These are phyloP conservation scores for Beauveria australis DNA, from an alignment of 2,329 filamentous ascomycete genomes.

Conservation along the genomic window DNA sequence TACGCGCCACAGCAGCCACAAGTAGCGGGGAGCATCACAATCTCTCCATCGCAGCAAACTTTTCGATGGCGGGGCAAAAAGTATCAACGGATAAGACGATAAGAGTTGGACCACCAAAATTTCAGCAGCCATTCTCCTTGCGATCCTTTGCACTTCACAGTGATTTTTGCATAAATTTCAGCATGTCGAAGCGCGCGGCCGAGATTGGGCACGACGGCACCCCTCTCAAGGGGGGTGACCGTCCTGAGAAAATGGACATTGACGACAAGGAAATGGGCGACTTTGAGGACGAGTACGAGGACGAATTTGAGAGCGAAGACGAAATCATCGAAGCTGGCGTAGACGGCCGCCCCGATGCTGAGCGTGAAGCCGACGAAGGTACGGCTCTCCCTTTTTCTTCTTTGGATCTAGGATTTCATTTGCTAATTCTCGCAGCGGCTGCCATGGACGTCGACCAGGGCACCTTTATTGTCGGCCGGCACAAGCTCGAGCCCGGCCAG, in stretches of 20 bases:
- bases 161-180: background rate
- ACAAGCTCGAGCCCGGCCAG: constrained; percentile 84
- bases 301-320: constrained; percentile 80
- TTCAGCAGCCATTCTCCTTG: background rate
- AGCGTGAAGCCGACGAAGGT: constrained; percentile 82
- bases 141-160: background rate
- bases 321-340: constrained; percentile 93
- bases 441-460: constrained; percentile 91
- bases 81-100: constrained; percentile 8
- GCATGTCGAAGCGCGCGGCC: constrained; percentile 55
- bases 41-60: background rate
- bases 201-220: constrained; percentile 37
- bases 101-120: constrained; percentile 5
- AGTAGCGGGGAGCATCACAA: background rate
- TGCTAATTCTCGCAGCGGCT: background rate
- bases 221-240: constrained; percentile 52
- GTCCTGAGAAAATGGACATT: constrained; percentile 58
- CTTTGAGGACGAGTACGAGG: constrained; percentile 93
- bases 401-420: constrained; percentile 19
- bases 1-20: background rate
- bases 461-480: constrained; percentile 91
- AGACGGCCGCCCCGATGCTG: constrained; percentile 83
- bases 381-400: constrained; percentile 18
- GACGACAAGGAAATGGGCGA: constrained; percentile 63
- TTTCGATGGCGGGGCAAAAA: constrained; percentile 9